A percentile compares a stretch with the other conserved stretches of the same genome.
These are phyloP conservation scores for Stemphylium beticola DNA, from an alignment of 2,329 filamentous ascomycete species.

Conservation along the genomic window DNA sequence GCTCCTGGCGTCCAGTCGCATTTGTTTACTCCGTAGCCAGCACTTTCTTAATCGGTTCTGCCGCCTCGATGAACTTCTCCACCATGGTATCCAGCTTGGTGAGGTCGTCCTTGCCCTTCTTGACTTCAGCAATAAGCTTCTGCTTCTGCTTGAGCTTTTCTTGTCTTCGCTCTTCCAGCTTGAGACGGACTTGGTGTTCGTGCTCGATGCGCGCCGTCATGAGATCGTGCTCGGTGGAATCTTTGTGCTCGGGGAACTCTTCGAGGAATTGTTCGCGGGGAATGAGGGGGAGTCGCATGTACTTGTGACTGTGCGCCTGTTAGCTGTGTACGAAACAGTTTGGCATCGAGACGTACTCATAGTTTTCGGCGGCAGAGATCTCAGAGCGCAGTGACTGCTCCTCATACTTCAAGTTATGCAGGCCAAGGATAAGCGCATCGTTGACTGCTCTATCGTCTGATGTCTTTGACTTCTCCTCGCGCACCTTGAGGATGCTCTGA, in stretches of 20 bases:
- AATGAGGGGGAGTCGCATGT: slow-evolving; percentile 84
- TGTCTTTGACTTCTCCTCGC: slow-evolving; percentile 85
- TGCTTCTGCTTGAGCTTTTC: slow-evolving; percentile 68
- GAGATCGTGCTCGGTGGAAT: slow-evolving; percentile 76
- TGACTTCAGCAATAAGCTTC: slow-evolving; percentile 76
- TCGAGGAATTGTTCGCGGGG: slow-evolving; percentile 80
- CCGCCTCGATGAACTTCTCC: slow-evolving; percentile 91
- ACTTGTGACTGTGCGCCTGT: slow-evolving; percentile 72
- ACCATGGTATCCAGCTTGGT: slow-evolving; percentile 89
- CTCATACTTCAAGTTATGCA: slow-evolving; percentile 97
- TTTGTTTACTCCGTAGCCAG: slow-evolving; percentile 72
- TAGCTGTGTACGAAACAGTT: slow-evolving; percentile 1
- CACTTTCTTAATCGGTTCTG: slow-evolving; percentile 84
- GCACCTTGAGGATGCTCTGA: slow-evolving; percentile 77
- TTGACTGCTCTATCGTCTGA: slow-evolving; percentile 89
- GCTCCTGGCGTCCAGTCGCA: neutral
- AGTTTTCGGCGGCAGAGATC: slow-evolving; percentile 87
- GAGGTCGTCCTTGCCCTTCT: slow-evolving; percentile 90
- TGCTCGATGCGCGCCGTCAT: slow-evolving; percentile 92
- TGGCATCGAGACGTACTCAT: slow-evolving; percentile 69
- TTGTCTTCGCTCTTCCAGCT: slow-evolving; percentile 82
- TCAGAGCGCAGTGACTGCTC: slow-evolving; percentile 89
- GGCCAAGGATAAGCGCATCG: slow-evolving; percentile 85
- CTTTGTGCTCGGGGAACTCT: slow-evolving; percentile 74
- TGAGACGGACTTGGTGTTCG: slow-evolving; percentile 82